These are phyloP conservation scores for Penicillium hordei DNA, from an alignment of 2,329 filamentous ascomycete genomes.

Conservation along the genomic window DNA sequence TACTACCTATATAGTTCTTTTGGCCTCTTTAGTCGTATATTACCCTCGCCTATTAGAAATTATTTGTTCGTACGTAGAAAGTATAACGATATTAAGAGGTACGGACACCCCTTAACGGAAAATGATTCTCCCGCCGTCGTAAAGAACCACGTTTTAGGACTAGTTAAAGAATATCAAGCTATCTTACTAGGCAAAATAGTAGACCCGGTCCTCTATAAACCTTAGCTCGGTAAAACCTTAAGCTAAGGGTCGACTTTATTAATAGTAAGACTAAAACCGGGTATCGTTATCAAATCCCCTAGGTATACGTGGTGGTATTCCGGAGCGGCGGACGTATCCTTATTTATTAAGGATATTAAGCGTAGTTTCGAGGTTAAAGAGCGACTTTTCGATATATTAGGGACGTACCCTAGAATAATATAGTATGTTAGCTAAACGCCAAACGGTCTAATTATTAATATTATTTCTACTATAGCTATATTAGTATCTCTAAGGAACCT, in stretches of 20 bases:
- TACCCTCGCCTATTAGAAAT: neutral
- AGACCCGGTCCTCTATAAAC: constrained; percentile 2
- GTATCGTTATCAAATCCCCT: constrained; percentile 13
- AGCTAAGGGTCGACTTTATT: constrained; percentile 13
- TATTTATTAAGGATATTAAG: constrained; percentile 7
- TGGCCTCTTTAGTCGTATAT: neutral
- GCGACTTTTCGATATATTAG: constrained; percentile 5
- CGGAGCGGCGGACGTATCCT: neutral
- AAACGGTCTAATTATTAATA: neutral
- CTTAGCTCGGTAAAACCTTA: too few relatives aligned
- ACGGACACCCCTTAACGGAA: neutral
- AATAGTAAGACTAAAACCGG: constrained; percentile 8
- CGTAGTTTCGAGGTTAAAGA: constrained; percentile 11
- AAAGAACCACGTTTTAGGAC: neutral
- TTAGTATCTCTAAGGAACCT: constrained; percentile 6
- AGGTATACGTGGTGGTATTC: constrained; percentile 11
- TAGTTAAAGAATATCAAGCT: neutral
- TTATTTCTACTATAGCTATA: neutral
- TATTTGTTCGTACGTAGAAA: neutral
- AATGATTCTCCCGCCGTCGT: neutral
- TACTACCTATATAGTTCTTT: neutral
- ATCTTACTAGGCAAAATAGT: neutral
- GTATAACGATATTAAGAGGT: neutral
- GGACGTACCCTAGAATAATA: constrained; percentile 3
- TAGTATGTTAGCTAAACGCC: neutral